Evolutionary conservation across 2,329 filamentous ascomycete species (phyloP).

Genomic region (Malbranchea cinnamomea): DNA sequence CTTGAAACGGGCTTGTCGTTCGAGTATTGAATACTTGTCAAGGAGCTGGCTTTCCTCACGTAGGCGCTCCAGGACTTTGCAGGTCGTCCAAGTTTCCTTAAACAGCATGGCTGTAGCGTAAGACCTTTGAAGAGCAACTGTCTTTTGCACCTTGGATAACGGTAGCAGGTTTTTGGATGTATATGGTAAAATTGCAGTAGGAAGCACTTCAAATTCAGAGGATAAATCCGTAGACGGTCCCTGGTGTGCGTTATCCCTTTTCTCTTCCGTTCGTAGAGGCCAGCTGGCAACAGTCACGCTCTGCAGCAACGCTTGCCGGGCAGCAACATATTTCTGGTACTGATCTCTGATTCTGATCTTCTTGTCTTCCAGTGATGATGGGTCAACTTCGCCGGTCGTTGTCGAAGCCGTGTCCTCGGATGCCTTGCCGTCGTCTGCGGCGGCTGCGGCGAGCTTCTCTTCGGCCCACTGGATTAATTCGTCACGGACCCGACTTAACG

Average conservation of each 20-base stretch:
- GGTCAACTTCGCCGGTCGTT: slow-evolving; percentile 16
- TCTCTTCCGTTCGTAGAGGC: slow-evolving; percentile 16
- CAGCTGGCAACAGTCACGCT: slow-evolving; percentile 22
- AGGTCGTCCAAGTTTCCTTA: slow-evolving; percentile 23
- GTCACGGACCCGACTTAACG: slow-evolving; percentile 30
- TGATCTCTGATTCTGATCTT: slow-evolving; percentile 20
- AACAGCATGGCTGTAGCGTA: slow-evolving; percentile 23
- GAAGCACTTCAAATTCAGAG: no score
- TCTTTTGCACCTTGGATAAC: slow-evolving; percentile 21
- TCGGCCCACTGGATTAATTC: slow-evolving; percentile 39
- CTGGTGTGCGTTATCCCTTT: neutral
- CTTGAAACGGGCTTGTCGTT: slow-evolving; percentile 23
- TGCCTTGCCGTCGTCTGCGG: slow-evolving; percentile 16
- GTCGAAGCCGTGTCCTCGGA: slow-evolving; percentile 14
- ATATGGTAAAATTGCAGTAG: slow-evolving; percentile 15
- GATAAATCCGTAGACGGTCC: neutral
- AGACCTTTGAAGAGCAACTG: slow-evolving; percentile 22
- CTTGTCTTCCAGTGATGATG: slow-evolving; percentile 17
- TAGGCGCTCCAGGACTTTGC: slow-evolving; percentile 25
- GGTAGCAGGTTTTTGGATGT: slow-evolving; percentile 20
- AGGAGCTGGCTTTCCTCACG: slow-evolving; percentile 28
- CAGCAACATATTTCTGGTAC: slow-evolving; percentile 22
- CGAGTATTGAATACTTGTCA: slow-evolving; percentile 25
- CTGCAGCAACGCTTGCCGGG: slow-evolving; percentile 22
- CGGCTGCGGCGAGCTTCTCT: slow-evolving; percentile 28